Conservation (phyloP, 805 yeast genomes). For the Candida pini region DNA sequence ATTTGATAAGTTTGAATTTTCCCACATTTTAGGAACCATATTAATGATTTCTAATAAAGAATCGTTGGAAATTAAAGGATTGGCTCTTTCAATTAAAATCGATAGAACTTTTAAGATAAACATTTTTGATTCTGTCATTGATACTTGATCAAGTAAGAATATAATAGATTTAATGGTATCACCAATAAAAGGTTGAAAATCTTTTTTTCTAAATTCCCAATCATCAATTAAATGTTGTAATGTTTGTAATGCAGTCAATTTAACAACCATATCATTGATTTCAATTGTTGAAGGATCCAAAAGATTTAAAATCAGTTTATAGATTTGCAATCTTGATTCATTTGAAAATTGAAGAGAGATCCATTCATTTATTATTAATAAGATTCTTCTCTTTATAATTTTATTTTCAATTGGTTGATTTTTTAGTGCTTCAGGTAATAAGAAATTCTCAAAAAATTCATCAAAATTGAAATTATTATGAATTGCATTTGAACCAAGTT, state of each 20-base stretch:
- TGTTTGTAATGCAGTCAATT: slow-evolving; percentile 66
- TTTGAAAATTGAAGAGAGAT: slow-evolving; percentile 57
- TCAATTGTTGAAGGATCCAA: slow-evolving; percentile 34
- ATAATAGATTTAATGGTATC: slow-evolving; percentile 46
- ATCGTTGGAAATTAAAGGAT: slow-evolving; percentile 51
- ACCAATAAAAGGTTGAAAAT: slow-evolving; percentile 60
- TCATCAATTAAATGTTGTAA: slow-evolving; percentile 69
- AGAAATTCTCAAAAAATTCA: slow-evolving; percentile 47
- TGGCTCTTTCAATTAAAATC: slow-evolving; percentile 56
- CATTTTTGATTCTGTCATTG: slow-evolving; percentile 70
- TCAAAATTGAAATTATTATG: slow-evolving; percentile 65
- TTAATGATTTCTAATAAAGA: slow-evolving; percentile 45
- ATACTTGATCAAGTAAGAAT: slow-evolving; percentile 42
- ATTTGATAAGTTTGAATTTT: slow-evolving; percentile 39
- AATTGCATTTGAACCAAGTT: slow-evolving; percentile 64
- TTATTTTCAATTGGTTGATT: slow-evolving; percentile 45
- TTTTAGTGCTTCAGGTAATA: slow-evolving; percentile 61
- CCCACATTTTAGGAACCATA: slow-evolving; percentile 75
- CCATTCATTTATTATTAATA: slow-evolving; percentile 80
- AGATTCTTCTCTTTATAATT: slow-evolving; percentile 70
- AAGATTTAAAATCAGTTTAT: slow-evolving; percentile 48
- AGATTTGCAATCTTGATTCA: slow-evolving; percentile 52
- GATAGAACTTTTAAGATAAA: slow-evolving; percentile 64
- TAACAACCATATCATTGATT: slow-evolving; percentile 71
- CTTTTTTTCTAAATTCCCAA: slow-evolving; percentile 73